Conservation (phyloP, 345 rosid genomes). For the Euphorbia pulcherrima region DNA sequence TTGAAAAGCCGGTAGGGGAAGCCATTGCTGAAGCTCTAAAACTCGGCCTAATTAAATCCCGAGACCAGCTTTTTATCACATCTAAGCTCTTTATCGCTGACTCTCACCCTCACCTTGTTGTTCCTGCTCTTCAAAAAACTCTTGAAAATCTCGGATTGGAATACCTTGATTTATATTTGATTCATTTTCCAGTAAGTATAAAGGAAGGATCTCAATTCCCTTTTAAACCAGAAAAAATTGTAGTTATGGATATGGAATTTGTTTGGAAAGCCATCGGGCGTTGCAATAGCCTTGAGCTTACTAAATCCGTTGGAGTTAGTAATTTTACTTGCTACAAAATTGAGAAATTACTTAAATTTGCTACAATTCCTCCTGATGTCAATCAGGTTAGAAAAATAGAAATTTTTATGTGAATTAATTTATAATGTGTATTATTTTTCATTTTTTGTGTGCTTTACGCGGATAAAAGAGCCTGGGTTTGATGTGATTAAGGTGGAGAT, state of each 20-base stretch:
- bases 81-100: slow-evolving; percentile 53
- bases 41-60: slow-evolving; percentile 35
- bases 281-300: slow-evolving; percentile 31
- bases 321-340: slow-evolving; percentile 40
- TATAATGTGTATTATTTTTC: background rate
- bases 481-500: slow-evolving; percentile 33
- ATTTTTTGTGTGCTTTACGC: background rate
- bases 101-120: slow-evolving; percentile 45
- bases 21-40: slow-evolving; percentile 49
- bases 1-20: slow-evolving; percentile 55
- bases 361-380: slow-evolving; percentile 38
- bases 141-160: slow-evolving; percentile 36
- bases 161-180: slow-evolving; percentile 40
- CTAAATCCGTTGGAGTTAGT: slow-evolving; percentile 39
- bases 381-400: slow-evolving; percentile 41
- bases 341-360: slow-evolving; percentile 22
- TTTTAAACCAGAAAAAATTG: slow-evolving; percentile 3
- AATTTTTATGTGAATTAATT: no score
- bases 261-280: slow-evolving; percentile 50
- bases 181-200: slow-evolving; percentile 45
- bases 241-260: slow-evolving; percentile 20
- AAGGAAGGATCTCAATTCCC: slow-evolving; percentile 14
- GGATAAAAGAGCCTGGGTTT: no score
- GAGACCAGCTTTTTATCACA: slow-evolving; percentile 58
- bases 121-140: slow-evolving; percentile 44